Base-by-base conservation (phyloP, 345 rosid species). In the Arabis hirsuta region DNA sequence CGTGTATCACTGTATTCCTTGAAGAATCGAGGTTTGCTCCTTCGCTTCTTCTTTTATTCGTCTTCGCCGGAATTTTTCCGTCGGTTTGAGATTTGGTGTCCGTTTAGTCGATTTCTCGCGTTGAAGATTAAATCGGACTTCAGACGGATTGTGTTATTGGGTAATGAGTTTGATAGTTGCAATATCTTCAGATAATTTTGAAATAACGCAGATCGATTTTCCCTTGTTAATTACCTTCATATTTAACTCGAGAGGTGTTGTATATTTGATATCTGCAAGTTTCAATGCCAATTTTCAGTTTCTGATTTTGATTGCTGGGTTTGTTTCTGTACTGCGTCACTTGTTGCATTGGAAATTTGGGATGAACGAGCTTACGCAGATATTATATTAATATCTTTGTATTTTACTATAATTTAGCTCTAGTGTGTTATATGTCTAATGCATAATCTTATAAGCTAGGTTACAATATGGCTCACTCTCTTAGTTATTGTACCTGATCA, bases 361-460 rank as follows among this genome's bases (percentile, higher is more conserved):
- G 20, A 55, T 64, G 57, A 55, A 72, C 27, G 34, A 64, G 51
- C 34, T 2, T 5, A 43, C 14, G 4, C 9, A 31, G 46, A 6
- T 6, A 9, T 34, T 31, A 6, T 6, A 9, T 34, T 31, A 55
- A 27, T 12, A 14, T 22, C 24, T 29, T 44, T 54, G 13, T 39
- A 41, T 11, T 32, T 3, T 20, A 51, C 7, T 43, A 74, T 58
- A 51, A 74, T 53, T 67, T 67, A 60, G 50, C 4, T 0, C 43
- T 59, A 43, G 56, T 32, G 9, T 52, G 39, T 67, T 58, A 59
- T 55, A 73, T 58, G 20, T 66, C 60, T 58, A 38, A 29, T 65
- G 34, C 5, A 46, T 73, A 47, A 27, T 38, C 59, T 38, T 39
- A 47, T 7, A 34, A 36, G 46, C 31, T 44, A 34, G 20, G 55